Evolutionary conservation across 768 basidiomycete genomes (phyloP).

Genomic region (Kwoniella sp.): DNA sequence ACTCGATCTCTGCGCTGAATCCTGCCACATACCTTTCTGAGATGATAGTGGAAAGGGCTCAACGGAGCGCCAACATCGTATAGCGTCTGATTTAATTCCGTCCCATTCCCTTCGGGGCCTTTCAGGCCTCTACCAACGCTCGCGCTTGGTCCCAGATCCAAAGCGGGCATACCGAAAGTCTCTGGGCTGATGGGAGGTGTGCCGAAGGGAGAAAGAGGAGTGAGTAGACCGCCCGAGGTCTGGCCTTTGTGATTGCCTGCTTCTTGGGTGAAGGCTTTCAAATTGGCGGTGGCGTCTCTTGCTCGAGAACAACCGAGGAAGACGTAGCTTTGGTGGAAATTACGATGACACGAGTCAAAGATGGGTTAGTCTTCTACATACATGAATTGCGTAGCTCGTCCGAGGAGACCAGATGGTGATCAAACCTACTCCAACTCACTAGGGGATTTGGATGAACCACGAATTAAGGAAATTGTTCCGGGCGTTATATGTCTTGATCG

Average conservation of each 20-base stretch:
- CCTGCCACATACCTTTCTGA: conserved; percentile 49
- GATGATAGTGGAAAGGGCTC: conserved; percentile 54
- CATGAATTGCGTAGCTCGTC: no score
- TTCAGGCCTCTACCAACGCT: conserved; percentile 20
- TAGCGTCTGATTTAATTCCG: conserved; percentile 39
- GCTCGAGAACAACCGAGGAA: conserved; percentile 71
- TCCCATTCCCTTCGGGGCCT: not conserved
- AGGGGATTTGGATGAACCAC: conserved; percentile 66
- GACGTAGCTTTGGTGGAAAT: conserved; percentile 62
- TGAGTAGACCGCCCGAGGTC: conserved; percentile 44
- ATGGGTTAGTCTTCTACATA: not conserved
- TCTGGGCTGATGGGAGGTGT: conserved; percentile 24
- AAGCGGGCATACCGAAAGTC: conserved; percentile 26
- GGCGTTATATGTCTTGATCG: conserved; percentile 72
- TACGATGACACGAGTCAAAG: not conserved
- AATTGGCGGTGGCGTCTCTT: conserved; percentile 63
- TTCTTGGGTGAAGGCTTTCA: conserved; percentile 63
- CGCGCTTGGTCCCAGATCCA: conserved; percentile 47
- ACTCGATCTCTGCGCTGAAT: no score
- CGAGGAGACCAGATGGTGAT: no score
- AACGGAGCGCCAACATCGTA: conserved; percentile 48
- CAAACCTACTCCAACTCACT: conserved; percentile 14
- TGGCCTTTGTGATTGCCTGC: conserved; percentile 60
- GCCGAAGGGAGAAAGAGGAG: conserved; percentile 50
- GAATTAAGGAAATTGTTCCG: conserved; percentile 72